These are phyloP conservation scores for Populus hybrid DNA, from an alignment of 441 rosid genomes.

Conservation along the genomic window DNA sequence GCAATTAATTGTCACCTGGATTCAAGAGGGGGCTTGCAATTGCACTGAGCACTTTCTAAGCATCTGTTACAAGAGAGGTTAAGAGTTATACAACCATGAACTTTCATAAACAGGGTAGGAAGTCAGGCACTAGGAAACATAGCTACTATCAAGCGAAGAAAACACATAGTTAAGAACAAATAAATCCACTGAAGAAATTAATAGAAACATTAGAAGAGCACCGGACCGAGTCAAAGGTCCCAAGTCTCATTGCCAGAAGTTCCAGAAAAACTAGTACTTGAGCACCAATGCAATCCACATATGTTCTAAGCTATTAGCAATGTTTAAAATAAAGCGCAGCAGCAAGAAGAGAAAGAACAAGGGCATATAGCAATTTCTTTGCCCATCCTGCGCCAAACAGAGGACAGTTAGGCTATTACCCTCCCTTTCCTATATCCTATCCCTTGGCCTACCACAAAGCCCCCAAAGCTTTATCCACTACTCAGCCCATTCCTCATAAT, in stretches of 20 bases:
- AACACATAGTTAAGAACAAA: not conserved
- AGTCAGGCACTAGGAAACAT: not conserved
- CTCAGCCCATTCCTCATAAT: not conserved
- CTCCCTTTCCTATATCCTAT: not conserved
- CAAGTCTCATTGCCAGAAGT: not conserved
- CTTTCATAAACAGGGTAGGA: not conserved
- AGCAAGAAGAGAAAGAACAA: not conserved
- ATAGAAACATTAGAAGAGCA: not conserved
- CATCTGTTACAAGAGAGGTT: conserved; percentile 20
- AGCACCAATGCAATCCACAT: not conserved
- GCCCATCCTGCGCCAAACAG: not conserved
- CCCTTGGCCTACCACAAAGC: not conserved
- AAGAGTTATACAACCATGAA: not conserved
- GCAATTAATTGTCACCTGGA: conserved; percentile 20
- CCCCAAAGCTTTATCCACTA: not conserved
- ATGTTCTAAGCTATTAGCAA: not conserved
- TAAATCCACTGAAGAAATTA: not conserved
- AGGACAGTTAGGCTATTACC: not conserved
- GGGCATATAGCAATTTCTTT: not conserved
- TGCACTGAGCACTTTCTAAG: not conserved
- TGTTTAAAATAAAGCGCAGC: not conserved
- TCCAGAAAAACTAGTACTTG: not conserved
- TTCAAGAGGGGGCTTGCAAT: conserved; percentile 3
- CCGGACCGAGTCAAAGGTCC: not conserved
- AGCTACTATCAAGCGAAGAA: not conserved